Conservation (phyloP, 768 basidiomycete species). For the Boletus subcaerulescens region DNA sequence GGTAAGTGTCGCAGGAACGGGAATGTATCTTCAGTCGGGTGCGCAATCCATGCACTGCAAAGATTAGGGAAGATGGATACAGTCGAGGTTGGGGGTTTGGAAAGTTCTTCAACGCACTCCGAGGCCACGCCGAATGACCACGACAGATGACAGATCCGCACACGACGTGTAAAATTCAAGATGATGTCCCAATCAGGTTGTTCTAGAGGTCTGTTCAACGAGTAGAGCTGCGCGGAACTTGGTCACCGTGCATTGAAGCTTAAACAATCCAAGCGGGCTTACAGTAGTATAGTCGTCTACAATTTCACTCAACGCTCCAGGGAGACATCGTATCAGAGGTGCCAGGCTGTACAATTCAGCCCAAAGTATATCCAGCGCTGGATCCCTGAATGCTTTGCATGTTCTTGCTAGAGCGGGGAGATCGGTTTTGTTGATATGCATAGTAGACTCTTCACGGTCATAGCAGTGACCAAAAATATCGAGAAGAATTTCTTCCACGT, state of each 20-base stretch:
- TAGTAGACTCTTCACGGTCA: no score
- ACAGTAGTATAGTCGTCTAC: no score
- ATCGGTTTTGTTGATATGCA: not conserved
- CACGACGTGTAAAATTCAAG: not conserved
- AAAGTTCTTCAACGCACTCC: not conserved
- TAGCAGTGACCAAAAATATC: not conserved
- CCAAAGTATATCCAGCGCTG: not conserved
- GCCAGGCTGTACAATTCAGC: no score
- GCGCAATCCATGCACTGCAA: not conserved
- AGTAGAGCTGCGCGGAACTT: not conserved
- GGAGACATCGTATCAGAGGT: not conserved
- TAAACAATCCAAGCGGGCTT: not conserved
- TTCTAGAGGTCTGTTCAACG: not conserved
- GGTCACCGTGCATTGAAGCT: not conserved
- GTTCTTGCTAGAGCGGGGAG: not conserved
- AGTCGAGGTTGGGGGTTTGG: not conserved
- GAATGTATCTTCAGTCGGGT: not conserved
- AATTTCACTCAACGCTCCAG: not conserved
- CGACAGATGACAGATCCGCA: not conserved
- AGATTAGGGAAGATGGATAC: not conserved
- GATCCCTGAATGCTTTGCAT: not conserved
- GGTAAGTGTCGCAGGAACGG: not conserved
- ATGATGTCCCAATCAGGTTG: not conserved
- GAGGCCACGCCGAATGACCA: no score
- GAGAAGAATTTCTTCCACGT: not conserved